Evolutionary conservation across 208 protist genomes (phyloP), one percentile per base, ranked within the genome.

Genomic region (Crithidia brevicula): DNA sequence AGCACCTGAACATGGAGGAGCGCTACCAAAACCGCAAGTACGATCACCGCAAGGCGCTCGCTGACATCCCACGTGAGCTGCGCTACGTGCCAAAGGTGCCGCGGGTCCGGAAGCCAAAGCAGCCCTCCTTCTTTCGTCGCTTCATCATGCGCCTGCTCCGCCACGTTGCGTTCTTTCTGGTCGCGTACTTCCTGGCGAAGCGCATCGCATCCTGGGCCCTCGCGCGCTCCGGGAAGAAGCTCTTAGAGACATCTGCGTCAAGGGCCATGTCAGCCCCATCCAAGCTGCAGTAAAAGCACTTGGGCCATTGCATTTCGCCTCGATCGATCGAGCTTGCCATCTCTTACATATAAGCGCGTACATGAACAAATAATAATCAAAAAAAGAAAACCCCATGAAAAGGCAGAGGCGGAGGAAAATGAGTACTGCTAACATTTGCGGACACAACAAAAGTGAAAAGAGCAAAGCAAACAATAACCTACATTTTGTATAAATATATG

Each of bases 1-100:
- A 92, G 67, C 72, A 66, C 38, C 64, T 83, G 16, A 69, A 67
- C 11, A 64, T 88, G 23, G 73, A 89, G 56, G 80, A 87, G 60
- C 73, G 77, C 45, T 85, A 81, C 46, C 60, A 67, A 20, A 74
- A 63, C 22, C 62, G 65, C 18, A 68, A 71, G 40, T 63, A 82
- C 40, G 70, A 86, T 51, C 72, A 66, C n/a, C 66, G 50, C 25
- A 66, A 70, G 47, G 79, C 74, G 9, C 63, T 91, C 22, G 43
- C 74, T 18, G 64, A 80, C 25, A 64, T 89, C 15, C 84, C 80
- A 2, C 50, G 34, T 31, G 70, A 74, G 22, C 79, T 69, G 49
- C 63, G 70, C 27, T 78, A 78, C 42, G 54, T 73, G 13, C 67
- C 75, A 13, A 76, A 74, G 50, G 31, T 33, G 46, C 45, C 45